Evolutionary conservation across 169 alveolate species (phyloP), one percentile per base, ranked within the genome.

Genomic region (Cryptosporidium andersoni): DNA sequence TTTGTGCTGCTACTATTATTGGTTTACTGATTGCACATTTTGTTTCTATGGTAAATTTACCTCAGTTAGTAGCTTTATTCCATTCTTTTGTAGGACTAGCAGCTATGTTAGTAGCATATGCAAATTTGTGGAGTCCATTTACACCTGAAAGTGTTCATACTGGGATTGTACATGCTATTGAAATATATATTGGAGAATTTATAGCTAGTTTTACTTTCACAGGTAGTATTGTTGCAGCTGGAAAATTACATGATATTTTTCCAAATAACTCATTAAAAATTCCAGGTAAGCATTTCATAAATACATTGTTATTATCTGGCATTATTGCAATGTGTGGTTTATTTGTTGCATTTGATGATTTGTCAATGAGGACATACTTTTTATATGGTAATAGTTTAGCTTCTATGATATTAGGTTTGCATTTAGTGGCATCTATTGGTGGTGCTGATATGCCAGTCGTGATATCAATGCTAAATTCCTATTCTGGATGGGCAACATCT

Each of bases 391-490:
- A 88, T 51, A 74, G 91, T 37, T 62, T 80, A 39, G 82, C 82
- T 65, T 90, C 93, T 89, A 91, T 89, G 82, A 88, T 89, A 89
- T 90, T 91, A 51, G 98, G 96, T 51, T 93, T 90, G 81, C 96
- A 93, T 64, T 82, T 95, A 43, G 95, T 95, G 65, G 94, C 95
- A 81, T 92, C 96, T 45, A 94, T 95, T 37, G 98, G 98, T 62
- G 97, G 95, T 16, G 98, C 97, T 62, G 98, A 95, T 90, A 96
- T 95, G 99, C 99, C 98, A 2, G 98, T 96, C 53, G 97, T 94
- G 53, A 95, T 96, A 51, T 94, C 98, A 60, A 93, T 94, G 92
- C 81, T 96, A 82, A 96, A 96, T 82, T 95, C 98, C 37, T 96
- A 95, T 89, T 94, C 97, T 63, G 99, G 99, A 1, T 93, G 95